Conservation (phyloP, 345 rosid species). For the Turnera subulata region DNA sequence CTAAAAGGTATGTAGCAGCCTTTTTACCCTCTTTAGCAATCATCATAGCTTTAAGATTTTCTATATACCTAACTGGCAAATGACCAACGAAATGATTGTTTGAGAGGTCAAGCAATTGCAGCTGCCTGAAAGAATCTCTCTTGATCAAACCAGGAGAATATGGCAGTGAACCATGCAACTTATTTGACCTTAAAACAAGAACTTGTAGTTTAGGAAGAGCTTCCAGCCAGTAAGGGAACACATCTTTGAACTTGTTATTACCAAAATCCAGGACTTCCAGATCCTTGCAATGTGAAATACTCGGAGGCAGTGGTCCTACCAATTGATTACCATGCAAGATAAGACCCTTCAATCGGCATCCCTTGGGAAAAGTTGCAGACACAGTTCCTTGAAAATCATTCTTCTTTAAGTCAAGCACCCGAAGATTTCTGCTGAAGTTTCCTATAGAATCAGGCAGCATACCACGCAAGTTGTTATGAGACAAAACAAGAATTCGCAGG, state of each 20-base stretch:
- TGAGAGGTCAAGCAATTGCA: constrained; percentile 28
- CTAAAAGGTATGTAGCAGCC: background rate
- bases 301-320: constrained; percentile 16
- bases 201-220: constrained; percentile 17
- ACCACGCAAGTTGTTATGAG: background rate
- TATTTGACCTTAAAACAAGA: constrained; percentile 23
- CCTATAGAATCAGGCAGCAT: background rate
- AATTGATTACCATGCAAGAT: constrained; percentile 22
- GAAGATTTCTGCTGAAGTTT: background rate
- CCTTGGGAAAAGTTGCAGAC: constrained; percentile 1
- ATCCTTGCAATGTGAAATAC: constrained; percentile 13
- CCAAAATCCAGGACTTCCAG: constrained; percentile 30
- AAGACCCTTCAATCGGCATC: background rate
- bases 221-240: constrained; percentile 29
- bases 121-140: constrained; percentile 1
- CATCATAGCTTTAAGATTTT: background rate
- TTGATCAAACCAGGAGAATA: background rate
- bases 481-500: background rate
- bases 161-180: constrained; percentile 15
- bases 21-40: background rate
- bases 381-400: constrained; percentile 19
- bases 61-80: constrained; percentile 1
- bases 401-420: background rate
- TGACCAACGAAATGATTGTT: constrained; percentile 27
- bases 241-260: constrained; percentile 23